Evolutionary conservation across 2,329 filamentous ascomycete species (phyloP).

Genomic region (Alternaria ethzedia): DNA sequence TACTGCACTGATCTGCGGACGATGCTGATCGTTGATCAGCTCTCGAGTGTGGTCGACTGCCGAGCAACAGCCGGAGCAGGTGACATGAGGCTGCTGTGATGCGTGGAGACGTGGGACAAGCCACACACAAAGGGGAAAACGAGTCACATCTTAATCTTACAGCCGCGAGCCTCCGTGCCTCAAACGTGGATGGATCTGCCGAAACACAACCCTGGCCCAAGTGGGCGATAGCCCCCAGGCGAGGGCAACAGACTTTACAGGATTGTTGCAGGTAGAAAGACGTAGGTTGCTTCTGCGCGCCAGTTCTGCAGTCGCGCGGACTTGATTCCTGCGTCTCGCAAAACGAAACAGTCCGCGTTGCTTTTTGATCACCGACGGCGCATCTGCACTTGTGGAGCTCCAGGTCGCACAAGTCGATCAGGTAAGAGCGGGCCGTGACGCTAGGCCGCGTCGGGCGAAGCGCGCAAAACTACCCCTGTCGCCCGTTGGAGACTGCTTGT

Average conservation of each 20-base stretch:
- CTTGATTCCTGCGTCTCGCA: constrained; percentile 6
- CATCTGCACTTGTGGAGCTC: constrained; percentile 17
- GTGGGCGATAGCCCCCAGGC: neutral
- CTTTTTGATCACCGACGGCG: constrained; percentile 19
- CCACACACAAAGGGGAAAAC: constrained; percentile 8
- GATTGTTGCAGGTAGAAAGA: constrained; percentile 1
- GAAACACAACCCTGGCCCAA: constrained; percentile 3
- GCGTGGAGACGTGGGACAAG: neutral
- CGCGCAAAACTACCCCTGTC: constrained; percentile 28
- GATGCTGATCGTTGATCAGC: neutral
- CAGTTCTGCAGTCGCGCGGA: constrained; percentile 3
- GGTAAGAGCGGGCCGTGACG: constrained; percentile 33
- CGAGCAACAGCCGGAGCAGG: constrained; percentile 11
- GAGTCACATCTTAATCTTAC: constrained; percentile 4
- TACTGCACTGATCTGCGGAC: constrained; percentile 1
- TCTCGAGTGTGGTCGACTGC: neutral
- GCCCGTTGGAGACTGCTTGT: constrained; percentile 33
- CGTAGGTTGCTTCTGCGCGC: neutral
- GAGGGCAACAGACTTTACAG: neutral
- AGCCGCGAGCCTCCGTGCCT: neutral
- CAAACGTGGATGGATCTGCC: neutral
- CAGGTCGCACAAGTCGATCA: constrained; percentile 32
- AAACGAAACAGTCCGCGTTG: constrained; percentile 17
- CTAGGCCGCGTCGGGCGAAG: constrained; percentile 27
- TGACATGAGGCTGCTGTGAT: constrained; percentile 11